Evolutionary conservation across 2,329 filamentous ascomycete genomes (phyloP), one percentile per base, ranked within the genome.

Genomic region (Stagonosporopsis chrysanthemi): DNA sequence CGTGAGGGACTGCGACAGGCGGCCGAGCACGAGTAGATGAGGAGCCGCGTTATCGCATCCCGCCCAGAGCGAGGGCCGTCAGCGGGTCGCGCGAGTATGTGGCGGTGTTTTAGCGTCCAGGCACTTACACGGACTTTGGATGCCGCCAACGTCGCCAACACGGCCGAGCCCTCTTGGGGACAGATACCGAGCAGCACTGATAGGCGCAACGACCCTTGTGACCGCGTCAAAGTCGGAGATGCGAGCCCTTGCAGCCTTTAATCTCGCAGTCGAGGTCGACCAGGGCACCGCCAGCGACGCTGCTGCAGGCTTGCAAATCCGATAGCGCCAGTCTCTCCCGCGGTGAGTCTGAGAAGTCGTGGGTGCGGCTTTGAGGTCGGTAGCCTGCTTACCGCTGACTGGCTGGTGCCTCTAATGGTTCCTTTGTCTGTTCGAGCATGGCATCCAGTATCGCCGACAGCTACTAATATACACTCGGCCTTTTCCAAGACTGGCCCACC

Each of bases 41-140:
- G 55, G 55, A 58, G 43, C 48, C 55, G 44, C 45, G 55, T 58
- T 58, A 58, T 58, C 55, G 41, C 45, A 50, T 50, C 43, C 44
- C 44, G 50, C 55, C 45, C 35, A 48, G 43, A 28, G 39, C 43
- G 39, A 52, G 48, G 54, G 54, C 40, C 41, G 44, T 57, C 44
- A 58, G 55, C 55, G 55, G 55, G 55, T 58, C 55, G 49, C 47
- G 55, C 38, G 48, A 58, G 39, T 36, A 26, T 49, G 55, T 58
- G 55, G 49, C 49, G 55, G 44, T 58, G 49, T 4, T 58, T 44
- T 58, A 58, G 55, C 45, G 51, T 46, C 41, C 50, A 24, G 40
- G 39, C 45, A 56, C 36, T 52, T 42, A 40, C 26, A 44, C 42
- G 42, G 40, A 26, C 52, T 31, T 9, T 55, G 24, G 22, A 43